phyloP scores from a whole-genome alignment of 768 basidiomycete species.

The Pulveroboletus sp. region DNA sequence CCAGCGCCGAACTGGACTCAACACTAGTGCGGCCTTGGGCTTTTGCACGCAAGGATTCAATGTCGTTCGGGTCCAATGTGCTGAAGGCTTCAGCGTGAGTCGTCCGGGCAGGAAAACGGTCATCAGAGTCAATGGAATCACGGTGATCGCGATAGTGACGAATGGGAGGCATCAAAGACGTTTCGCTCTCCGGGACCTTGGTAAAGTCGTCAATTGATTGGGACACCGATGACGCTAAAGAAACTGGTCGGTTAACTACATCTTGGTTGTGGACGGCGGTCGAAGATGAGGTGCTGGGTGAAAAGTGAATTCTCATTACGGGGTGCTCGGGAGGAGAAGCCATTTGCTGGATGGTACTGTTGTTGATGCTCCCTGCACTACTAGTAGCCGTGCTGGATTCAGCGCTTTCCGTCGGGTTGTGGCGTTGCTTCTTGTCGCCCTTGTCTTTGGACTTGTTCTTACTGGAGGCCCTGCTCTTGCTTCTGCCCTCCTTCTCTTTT shows the following conservation, averaged over 20 bases:
- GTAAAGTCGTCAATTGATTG: conserved; percentile 5
- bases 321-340: conserved; percentile 9
- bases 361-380: conserved; percentile 27
- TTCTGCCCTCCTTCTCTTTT: conserved; percentile 22
- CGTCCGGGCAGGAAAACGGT: conserved; percentile 42
- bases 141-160: conserved; percentile 21
- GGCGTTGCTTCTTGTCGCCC: conserved; percentile 28
- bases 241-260: conserved; percentile 19
- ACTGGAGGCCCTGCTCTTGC: conserved; percentile 20
- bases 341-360: conserved; percentile 4
- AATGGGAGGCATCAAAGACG: conserved; percentile 9
- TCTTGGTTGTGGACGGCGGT: conserved; percentile 2
- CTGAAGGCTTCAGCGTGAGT: conserved; percentile 64
- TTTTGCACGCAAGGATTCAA: conserved; percentile 43
- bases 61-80: conserved; percentile 51
- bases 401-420: conserved; percentile 30
- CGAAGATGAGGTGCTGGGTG: conserved; percentile 20
- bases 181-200: conserved; percentile 7
- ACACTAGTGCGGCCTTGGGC: conserved; percentile 23
- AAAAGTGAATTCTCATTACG: conserved; percentile 12
- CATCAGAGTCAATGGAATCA: conserved; percentile 25
- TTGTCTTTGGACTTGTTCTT: conserved; percentile 32
- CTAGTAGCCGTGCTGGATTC: conserved; percentile 31
- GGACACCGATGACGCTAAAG: conserved; percentile 14
- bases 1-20: conserved; percentile 19